A percentile compares a stretch with the other conserved stretches of the same genome.
These are phyloP conservation scores for Aspergillus sp. DNA, from an alignment of 2,329 filamentous ascomycete genomes.

Conservation along the genomic window DNA sequence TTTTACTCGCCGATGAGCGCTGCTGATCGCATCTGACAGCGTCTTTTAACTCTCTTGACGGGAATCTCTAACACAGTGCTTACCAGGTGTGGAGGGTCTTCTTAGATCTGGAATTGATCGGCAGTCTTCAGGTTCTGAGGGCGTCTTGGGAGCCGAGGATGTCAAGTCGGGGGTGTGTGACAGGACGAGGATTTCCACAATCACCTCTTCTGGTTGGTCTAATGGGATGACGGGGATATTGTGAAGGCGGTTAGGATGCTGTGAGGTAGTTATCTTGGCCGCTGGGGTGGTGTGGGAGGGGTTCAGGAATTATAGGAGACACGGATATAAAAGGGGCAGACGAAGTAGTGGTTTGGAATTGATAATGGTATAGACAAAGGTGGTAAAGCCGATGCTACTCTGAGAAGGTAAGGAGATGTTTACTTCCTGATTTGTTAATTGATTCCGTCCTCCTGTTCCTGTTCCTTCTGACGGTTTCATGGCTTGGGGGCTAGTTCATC, in stretches of 20 bases:
- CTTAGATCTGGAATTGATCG: not conserved
- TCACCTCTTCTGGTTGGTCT: not conserved
- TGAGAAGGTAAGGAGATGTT: not conserved
- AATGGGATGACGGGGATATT: not conserved
- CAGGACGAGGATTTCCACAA: conserved; percentile 4
- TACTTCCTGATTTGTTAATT: not conserved
- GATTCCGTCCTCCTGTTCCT: not conserved
- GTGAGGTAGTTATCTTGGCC: not conserved
- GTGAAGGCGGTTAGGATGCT: not conserved
- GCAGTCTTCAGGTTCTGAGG: not conserved
- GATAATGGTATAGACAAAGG: not conserved
- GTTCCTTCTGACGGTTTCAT: not conserved
- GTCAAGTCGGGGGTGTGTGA: not conserved
- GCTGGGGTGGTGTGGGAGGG: not conserved
- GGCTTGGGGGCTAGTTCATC: not conserved
- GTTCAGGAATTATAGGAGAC: not conserved
- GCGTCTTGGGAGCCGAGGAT: not conserved
- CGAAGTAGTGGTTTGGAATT: not conserved
- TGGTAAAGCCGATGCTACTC: not conserved
- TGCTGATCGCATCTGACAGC: not conserved
- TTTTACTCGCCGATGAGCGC: not conserved
- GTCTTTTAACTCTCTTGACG: conserved; percentile 5
- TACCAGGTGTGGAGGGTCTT: not conserved
- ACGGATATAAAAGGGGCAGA: not conserved
- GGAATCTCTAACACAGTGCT: not conserved